A percentile compares a stretch with the other conserved stretches of the same genome.
phyloP scores from a whole-genome alignment of 1,284 basidiomycete genomes.

The Trichosporon faecale region DNA sequence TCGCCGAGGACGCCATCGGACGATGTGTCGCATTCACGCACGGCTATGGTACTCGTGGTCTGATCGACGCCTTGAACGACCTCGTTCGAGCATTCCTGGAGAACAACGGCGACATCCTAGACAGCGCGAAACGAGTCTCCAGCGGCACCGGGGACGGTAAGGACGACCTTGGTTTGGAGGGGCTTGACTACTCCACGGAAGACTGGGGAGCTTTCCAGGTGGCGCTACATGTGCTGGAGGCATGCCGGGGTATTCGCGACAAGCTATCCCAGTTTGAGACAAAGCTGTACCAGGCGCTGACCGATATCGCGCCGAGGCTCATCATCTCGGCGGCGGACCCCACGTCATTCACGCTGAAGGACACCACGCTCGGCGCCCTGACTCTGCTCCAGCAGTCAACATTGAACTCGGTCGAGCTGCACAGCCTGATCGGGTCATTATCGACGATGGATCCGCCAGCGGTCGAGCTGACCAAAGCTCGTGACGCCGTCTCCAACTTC shows the following conservation, averaged over 20 bases:
- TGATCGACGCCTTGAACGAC: conserved; percentile 69
- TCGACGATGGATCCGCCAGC: conserved; percentile 21
- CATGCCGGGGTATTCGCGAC: conserved; percentile 67
- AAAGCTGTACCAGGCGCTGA: conserved; percentile 61
- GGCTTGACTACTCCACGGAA: conserved; percentile 71
- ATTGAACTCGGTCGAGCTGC: conserved; percentile 74
- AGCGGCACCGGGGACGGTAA: conserved; percentile 14
- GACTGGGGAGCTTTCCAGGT: conserved; percentile 83
- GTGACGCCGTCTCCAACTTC: conserved; percentile 63
- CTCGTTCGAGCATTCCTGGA: conserved; percentile 68
- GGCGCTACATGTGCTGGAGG: conserved; percentile 74
- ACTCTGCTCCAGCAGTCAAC: conserved; percentile 72
- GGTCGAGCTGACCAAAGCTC: conserved; percentile 61
- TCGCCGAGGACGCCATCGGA: conserved; percentile 72
- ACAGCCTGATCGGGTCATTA: conserved; percentile 57
- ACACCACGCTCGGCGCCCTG: conserved; percentile 66
- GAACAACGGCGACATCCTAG: conserved; percentile 55
- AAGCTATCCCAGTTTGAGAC: conserved; percentile 66
- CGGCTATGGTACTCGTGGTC: conserved; percentile 72
- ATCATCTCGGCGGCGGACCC: conserved; percentile 60
- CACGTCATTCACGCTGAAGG: conserved; percentile 54
- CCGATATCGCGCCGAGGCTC: conserved; percentile 61
- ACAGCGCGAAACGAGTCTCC: conserved; percentile 12
- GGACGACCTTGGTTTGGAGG: conserved; percentile 45
- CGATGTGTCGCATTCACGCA: conserved; percentile 78